Conservation (phyloP, 177 flowering plant species). For the Vitis hybrid region DNA sequence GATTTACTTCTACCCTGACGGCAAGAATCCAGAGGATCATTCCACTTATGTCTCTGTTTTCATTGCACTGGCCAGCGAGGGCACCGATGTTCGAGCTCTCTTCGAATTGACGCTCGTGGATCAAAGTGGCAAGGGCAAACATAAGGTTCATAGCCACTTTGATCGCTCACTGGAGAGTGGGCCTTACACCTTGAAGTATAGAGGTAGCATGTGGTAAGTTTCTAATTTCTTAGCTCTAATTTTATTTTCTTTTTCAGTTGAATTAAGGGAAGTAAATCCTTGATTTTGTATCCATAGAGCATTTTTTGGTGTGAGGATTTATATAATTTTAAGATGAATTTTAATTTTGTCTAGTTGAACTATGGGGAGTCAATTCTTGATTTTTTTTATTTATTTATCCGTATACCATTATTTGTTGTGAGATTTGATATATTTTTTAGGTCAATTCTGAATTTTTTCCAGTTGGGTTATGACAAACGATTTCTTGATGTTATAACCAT, state of each 20-base stretch:
- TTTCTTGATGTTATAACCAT: no score
- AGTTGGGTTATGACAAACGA: no score
- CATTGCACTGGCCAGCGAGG: slow-evolving; percentile 85
- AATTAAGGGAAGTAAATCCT: no score
- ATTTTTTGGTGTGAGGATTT: no score
- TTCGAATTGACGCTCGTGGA: slow-evolving; percentile 79
- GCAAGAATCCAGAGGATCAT: slow-evolving; percentile 78
- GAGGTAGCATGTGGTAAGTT: slow-evolving; percentile 85
- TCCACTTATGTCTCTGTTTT: slow-evolving; percentile 77
- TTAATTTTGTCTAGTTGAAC: no score
- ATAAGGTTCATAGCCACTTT: slow-evolving; percentile 84
- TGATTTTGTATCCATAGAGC: no score
- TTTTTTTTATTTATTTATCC: no score
- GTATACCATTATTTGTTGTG: no score
- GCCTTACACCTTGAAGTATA: slow-evolving; percentile 76
- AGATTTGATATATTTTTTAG: no score
- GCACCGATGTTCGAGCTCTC: slow-evolving; percentile 77
- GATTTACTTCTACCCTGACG: slow-evolving; percentile 84
- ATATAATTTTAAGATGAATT: no score
- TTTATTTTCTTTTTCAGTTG: neutral
- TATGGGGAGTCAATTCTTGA: no score
- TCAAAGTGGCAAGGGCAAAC: slow-evolving; percentile 73
- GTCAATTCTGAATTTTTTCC: no score
- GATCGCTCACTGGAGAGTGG: slow-evolving; percentile 83
- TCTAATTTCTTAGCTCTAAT: neutral